Evolutionary conservation across 192 early-diverging fungal species (phyloP), one percentile per base, ranked within the genome.

Genomic region (Hyaloraphidium curvatum): DNA sequence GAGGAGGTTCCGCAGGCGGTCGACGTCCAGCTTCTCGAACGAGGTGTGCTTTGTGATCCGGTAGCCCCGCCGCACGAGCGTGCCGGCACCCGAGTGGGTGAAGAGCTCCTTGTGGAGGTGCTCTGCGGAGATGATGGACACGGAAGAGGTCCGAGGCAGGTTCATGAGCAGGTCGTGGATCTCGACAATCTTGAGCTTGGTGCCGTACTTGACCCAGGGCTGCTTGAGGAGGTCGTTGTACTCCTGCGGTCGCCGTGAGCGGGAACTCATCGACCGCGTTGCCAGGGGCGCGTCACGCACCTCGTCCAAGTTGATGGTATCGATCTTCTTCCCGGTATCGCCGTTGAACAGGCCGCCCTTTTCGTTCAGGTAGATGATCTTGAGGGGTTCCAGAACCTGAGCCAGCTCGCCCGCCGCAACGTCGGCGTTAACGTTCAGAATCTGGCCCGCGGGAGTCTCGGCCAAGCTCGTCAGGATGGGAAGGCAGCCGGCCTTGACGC

Each of bases 41-140:
- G 80, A 65, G 1, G 73, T 70, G 51, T 87, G 62, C 19, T 67
- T 70, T 54, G 74, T 62, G 29, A 99, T 68, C 53, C 82, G 78
- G 78, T 96, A 81, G 27, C 91, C 95, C 30, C 95, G 87, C 52
- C 91, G 86, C 37, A 99, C 89, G 43, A 99, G 71, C 2, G 95
- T 99, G 25, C 91, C 92, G 3, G 95, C 84, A n/a, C 95, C 92
- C 54, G 75, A 79, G 65, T 96, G 87, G 29, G 95, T 99, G 55
- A 99, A 99, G 40, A 99, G 71, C 67, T 99, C 95, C 74, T 99
- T 99, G 72, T 96, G 95, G 31, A 98, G 70, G 57, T 99, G 87
- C 57, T 91, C 89, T 40, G 92, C 89, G 39, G 95, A 96, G 59
- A 96, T 99, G 60, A 96, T 99, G 43, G 95, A 92, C 19, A 98